phyloP scores from a whole-genome alignment of 2,329 filamentous ascomycete genomes.

The Neobulgaria alba region DNA sequence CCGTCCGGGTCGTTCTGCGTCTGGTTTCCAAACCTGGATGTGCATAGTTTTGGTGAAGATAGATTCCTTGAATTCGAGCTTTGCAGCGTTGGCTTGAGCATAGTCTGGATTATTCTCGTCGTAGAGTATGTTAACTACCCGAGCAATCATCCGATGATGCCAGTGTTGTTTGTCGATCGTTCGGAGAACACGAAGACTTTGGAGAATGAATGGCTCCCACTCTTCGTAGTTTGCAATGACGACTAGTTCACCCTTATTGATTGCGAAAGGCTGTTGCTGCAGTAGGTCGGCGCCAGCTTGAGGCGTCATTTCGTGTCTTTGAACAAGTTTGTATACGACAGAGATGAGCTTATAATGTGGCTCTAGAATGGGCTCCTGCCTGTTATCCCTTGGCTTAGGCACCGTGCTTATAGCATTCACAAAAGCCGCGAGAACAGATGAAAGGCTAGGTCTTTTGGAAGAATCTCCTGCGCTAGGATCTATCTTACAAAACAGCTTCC shows the following conservation, averaged over 20 bases:
- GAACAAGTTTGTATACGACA: slow-evolving; percentile 57
- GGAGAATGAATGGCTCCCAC: slow-evolving; percentile 53
- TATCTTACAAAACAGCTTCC: slow-evolving; percentile 56
- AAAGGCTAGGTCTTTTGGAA: slow-evolving; percentile 27
- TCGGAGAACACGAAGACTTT: slow-evolving; percentile 27
- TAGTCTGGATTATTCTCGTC: slow-evolving; percentile 40
- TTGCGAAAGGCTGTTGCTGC: slow-evolving; percentile 26
- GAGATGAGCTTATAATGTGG: slow-evolving; percentile 66
- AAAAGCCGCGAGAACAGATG: slow-evolving; percentile 47
- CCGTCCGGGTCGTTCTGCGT: slow-evolving; percentile 58
- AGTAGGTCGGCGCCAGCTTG: slow-evolving; percentile 29
- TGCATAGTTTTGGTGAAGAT: slow-evolving; percentile 70
- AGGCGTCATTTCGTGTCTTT: slow-evolving; percentile 16
- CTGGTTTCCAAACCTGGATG: slow-evolving; percentile 66
- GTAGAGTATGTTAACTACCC: slow-evolving; percentile 53
- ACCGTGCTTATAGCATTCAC: slow-evolving; percentile 51
- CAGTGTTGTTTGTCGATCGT: slow-evolving; percentile 61
- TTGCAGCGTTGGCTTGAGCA: slow-evolving; percentile 44
- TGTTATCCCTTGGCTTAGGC: slow-evolving; percentile 50
- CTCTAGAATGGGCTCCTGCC: slow-evolving; percentile 58
- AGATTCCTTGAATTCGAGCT: slow-evolving; percentile 56
- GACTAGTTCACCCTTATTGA: slow-evolving; percentile 23
- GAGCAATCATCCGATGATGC: slow-evolving; percentile 64
- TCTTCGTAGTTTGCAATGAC: slow-evolving; percentile 31
- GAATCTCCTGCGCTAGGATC: slow-evolving; percentile 26